Conservation (phyloP, 345 rosid species). For the Gossypium turneri region DNA sequence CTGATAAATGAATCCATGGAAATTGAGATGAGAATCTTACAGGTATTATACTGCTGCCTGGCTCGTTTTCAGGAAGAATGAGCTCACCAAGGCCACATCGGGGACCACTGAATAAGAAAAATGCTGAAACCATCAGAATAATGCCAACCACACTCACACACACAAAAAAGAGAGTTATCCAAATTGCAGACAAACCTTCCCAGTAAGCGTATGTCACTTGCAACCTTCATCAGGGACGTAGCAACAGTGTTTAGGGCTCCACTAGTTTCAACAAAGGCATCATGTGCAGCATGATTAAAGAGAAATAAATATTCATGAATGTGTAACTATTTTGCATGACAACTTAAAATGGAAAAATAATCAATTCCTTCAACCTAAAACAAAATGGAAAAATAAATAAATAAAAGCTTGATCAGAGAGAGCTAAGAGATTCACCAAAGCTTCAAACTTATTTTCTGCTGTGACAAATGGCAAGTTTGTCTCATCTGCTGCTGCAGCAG, state of each 20-base stretch:
- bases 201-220: slow-evolving; percentile 79
- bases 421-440: slow-evolving; percentile 59
- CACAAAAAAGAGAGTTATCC: not conserved
- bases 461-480: slow-evolving; percentile 85
- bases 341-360: not conserved
- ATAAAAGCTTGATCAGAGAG: slow-evolving; percentile 1
- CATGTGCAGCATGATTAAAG: slow-evolving; percentile 83
- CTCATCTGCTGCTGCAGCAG: slow-evolving; percentile 90
- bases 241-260: slow-evolving; percentile 87
- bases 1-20: not conserved
- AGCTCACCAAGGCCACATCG: slow-evolving; percentile 99
- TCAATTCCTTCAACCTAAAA: not conserved
- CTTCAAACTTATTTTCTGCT: slow-evolving; percentile 97
- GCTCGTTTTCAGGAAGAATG: slow-evolving; percentile 97
- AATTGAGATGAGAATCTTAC: slow-evolving; percentile 35
- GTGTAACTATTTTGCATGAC: slow-evolving; percentile 7
- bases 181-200: slow-evolving; percentile 57
- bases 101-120: slow-evolving; percentile 69
- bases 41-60: slow-evolving; percentile 99
- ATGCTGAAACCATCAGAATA: slow-evolving; percentile 24
- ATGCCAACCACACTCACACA: not conserved
- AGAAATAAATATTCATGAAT: slow-evolving; percentile 19
- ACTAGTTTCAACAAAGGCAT: slow-evolving; percentile 94
- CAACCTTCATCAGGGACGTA: slow-evolving; percentile 84
- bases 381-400: not conserved